Evolutionary conservation across 2,329 filamentous ascomycete genomes (phyloP), one percentile per base, ranked within the genome.

Genomic region (Pseudogymnoascus sp.): DNA sequence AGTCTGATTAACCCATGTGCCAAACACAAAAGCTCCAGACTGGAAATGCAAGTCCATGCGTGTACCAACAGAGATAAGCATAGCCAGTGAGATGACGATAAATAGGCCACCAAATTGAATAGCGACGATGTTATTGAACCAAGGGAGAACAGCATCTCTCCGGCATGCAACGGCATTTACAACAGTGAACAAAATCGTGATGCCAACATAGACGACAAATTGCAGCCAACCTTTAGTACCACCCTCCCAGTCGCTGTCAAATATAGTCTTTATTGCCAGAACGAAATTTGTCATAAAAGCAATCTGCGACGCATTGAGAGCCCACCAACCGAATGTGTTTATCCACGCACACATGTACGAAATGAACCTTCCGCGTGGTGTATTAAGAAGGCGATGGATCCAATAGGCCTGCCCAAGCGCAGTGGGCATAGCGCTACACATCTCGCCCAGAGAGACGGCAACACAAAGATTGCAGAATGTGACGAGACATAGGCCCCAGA

Each of bases 331-430:
- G 64, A 84, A 84, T 0, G 79, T 83, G 70, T 85, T 85, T 68
- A 84, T 82, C 81, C 82, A 85, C 1, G 82, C 83, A 66, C 81
- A 83, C 72, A 85, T 77, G 68, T 85, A 85, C 1, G 80, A 82
- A 3, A 72, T 68, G 65, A 84, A 82, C 1, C 82, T 77, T 1
- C 82, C 83, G 0, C 68, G 50, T 0, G 70, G 72, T 12, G 69
- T 68, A 64, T 71, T 59, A 75, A 78, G 73, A 60, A 82, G 72
- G 8, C 76, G 74, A 64, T 78, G 76, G 1, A 81, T 77, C 82
- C 83, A 86, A 70, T 82, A 85, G 0, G 82, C 83, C 72, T 86
- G 84, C 0, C 84, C 84, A 2, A 85, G 73, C 0, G 83, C 83
- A 0, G 83, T 85, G 3, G 84, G 84, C 82, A 85, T 85, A 66